phyloP scores from a whole-genome alignment of 192 early-diverging fungal species.

The Mortierella alpina region DNA sequence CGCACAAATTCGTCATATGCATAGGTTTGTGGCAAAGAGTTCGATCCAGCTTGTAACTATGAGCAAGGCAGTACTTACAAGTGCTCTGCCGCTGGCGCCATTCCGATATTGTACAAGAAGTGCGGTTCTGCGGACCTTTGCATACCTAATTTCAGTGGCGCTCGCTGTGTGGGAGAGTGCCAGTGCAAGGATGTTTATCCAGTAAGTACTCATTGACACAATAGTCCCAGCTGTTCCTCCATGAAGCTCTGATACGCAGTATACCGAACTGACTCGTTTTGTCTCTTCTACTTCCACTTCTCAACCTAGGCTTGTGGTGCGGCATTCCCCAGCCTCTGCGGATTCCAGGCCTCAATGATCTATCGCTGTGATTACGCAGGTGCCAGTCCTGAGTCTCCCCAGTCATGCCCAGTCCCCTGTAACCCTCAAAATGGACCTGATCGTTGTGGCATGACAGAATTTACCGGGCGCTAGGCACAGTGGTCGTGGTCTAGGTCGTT shows the following conservation, averaged over 20 bases:
- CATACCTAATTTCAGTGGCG: not conserved
- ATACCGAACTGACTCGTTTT: not conserved
- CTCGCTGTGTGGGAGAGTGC: slow-evolving; percentile 16
- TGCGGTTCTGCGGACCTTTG: slow-evolving; percentile 14
- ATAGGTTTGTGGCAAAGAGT: slow-evolving; percentile 32
- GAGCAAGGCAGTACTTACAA: slow-evolving; percentile 4
- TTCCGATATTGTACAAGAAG: not conserved
- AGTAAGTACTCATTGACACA: not conserved
- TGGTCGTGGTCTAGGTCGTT: not conserved
- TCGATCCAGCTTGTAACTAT: slow-evolving; percentile 10
- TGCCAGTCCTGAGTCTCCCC: not conserved
- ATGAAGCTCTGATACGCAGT: not conserved
- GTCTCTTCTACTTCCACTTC: not conserved
- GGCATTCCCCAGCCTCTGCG: slow-evolving; percentile 8
- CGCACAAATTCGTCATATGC: not conserved
- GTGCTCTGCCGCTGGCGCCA: slow-evolving; percentile 3
- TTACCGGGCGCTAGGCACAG: not conserved
- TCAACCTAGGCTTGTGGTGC: slow-evolving; percentile 19
- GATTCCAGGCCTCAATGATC: not conserved
- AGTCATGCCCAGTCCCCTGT: slow-evolving; percentile 1
- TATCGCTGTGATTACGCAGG: slow-evolving; percentile 20
- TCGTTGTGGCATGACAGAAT: slow-evolving; percentile 5
- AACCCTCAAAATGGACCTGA: slow-evolving; percentile 33
- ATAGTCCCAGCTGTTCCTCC: too few relatives aligned
- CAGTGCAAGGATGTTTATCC: slow-evolving; percentile 7